Evolutionary conservation across 768 basidiomycete species (phyloP).

Genomic region (Floccularia luteovirens): DNA sequence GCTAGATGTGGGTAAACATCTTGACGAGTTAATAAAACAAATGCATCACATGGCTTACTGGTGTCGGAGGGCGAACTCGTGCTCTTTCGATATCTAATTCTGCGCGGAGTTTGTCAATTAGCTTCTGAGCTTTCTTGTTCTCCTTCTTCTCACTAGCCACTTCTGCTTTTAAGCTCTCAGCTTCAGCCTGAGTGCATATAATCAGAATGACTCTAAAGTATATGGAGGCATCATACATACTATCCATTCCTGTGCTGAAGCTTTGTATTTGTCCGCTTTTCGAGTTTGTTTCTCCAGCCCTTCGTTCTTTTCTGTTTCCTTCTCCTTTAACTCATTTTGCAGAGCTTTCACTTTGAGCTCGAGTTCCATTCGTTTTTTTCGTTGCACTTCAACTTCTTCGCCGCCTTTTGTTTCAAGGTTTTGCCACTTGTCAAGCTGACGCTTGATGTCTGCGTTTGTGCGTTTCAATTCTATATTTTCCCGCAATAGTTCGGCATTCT

Average conservation of each 20-base stretch:
- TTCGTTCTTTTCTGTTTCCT: conserved; percentile 23
- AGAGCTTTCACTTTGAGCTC: conserved; percentile 47
- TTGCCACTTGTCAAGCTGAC: conserved; percentile 67
- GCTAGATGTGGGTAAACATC: neutral
- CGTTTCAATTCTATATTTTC: conserved; percentile 52
- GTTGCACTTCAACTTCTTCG: conserved; percentile 44
- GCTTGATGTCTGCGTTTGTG: conserved; percentile 43
- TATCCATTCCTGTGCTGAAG: conserved; percentile 35
- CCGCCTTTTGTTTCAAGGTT: conserved; percentile 57
- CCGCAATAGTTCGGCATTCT: conserved; percentile 46
- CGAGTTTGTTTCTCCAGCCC: conserved; percentile 33
- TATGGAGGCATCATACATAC: conserved; percentile 19
- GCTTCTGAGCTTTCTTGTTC: conserved; percentile 29
- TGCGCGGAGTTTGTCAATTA: conserved; percentile 34
- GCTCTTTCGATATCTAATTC: conserved; percentile 32
- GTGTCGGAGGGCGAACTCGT: conserved; percentile 20
- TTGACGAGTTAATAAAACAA: neutral
- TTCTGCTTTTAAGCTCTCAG: conserved; percentile 26
- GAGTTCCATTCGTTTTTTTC: conserved; percentile 48
- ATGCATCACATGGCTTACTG: conserved; percentile 8
- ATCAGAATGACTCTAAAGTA: conserved; percentile 2
- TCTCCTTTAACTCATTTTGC: conserved; percentile 26
- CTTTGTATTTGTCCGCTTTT: conserved; percentile 33
- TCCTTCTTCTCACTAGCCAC: conserved; percentile 23
- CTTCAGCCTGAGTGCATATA: conserved; percentile 25